Base-by-base conservation (phyloP, 306 rosid genomes). In the Lathyrus oleraceus region DNA sequence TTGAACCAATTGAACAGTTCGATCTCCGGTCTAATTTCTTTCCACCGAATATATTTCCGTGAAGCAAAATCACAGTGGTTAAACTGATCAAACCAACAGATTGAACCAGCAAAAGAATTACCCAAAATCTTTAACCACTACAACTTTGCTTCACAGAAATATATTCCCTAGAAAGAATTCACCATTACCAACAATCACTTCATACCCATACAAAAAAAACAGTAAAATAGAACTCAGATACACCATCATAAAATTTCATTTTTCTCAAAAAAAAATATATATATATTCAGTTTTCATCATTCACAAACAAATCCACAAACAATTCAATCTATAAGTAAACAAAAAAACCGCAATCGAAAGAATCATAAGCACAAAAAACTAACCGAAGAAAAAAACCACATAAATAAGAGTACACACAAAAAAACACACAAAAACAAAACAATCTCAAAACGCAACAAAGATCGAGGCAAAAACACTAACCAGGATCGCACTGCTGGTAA, bases 401-500 rank as follows among this genome's bases (percentile, higher is more conserved):
- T 2, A 6, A 62, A 38, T 38, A 25, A 25, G 28, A 17, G 16
- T 5, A 14, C 11, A 13, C 45, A 61, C 0, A 14, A 17, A 9
- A 59, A 28, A 59, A n/a, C 27, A 61, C 0, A n/a, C n/a, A n/a
- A 61, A 35, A 16, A 4, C 0, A 3, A 16, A 62, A 38, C 3
- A 62, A 38, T 11, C 17, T 40, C 7, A 38, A 62, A 30, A 39
- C 15, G 3, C 5, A 19, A 8, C 14, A 39, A 19, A 61, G 39
- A 61, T 20, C 14, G 48, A 45, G 59, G 16, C 4, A 4, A 15
- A 27, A 66, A 28, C 71, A 57, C 59, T 66, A 47, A 66, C 71
- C 71, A 4, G 71, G 71, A 30, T 66, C 59, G 14, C 71, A 66
- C 27, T n/a, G 16, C 44, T n/a, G 28, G 16, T 66, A 66, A 66